A percentile compares a stretch with the other conserved stretches of the same genome.
These are phyloP conservation scores for Aschersonia sp. DNA, from an alignment of 2,329 filamentous ascomycete species.

Conservation along the genomic window DNA sequence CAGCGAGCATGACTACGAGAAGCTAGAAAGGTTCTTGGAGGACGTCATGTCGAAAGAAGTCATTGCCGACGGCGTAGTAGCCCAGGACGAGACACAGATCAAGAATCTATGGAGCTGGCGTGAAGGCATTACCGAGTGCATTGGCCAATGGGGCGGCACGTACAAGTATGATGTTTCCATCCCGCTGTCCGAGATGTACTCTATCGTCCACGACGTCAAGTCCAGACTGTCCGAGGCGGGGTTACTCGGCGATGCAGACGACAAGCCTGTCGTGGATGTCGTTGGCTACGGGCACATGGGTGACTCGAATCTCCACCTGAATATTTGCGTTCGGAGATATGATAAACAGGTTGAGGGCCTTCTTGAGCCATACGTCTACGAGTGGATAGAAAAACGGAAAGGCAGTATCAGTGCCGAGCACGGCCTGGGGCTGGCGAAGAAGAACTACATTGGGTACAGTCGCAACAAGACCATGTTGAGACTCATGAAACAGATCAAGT, in stretches of 20 bases:
- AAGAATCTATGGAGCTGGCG: slow-evolving; percentile 80
- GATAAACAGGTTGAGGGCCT: slow-evolving; percentile 76
- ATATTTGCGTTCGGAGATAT: slow-evolving; percentile 70
- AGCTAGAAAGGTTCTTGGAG: slow-evolving; percentile 82
- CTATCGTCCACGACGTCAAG: slow-evolving; percentile 73
- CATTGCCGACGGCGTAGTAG: slow-evolving; percentile 78
- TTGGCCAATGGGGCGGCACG: slow-evolving; percentile 82
- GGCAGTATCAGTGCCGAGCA: slow-evolving; percentile 97
- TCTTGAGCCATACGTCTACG: slow-evolving; percentile 91
- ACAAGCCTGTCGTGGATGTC: slow-evolving; percentile 73
- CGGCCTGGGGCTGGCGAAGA: slow-evolving; percentile 87
- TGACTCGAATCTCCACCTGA: slow-evolving; percentile 88
- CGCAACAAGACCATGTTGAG: slow-evolving; percentile 73
- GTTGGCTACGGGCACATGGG: slow-evolving; percentile 98
- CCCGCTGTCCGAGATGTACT: slow-evolving; percentile 74
- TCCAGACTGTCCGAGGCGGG: slow-evolving; percentile 59
- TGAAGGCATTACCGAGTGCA: slow-evolving; percentile 80
- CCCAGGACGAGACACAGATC: slow-evolving; percentile 85
- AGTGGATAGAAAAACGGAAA: slow-evolving; percentile 80
- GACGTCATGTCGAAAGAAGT: slow-evolving; percentile 81
- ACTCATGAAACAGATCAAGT: slow-evolving; percentile 92
- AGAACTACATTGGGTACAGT: slow-evolving; percentile 88
- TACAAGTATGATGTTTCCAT: slow-evolving; percentile 99
- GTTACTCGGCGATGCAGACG: slow-evolving; percentile 61
- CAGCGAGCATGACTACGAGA: slow-evolving; percentile 81